A percentile compares a stretch with the other conserved stretches of the same genome.
Conservation (phyloP, 345 rosid genomes). For the Limnanthes douglasii region DNA sequence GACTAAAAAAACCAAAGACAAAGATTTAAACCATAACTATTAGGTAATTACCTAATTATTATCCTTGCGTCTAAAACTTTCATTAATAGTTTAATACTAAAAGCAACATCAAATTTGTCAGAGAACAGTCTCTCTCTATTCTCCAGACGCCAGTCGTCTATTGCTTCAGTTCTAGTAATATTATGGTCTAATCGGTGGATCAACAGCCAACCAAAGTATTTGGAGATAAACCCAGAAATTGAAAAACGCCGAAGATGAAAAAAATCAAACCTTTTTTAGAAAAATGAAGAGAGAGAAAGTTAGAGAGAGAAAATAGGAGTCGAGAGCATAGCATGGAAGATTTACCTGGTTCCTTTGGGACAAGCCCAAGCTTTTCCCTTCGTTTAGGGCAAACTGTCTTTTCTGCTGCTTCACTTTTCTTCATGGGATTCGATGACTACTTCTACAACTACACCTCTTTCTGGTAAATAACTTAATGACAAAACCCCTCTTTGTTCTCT, state of each 20-base stretch:
- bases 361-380: constrained; percentile 40
- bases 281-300: constrained; percentile 3
- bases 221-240: constrained; percentile 8
- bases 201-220: too few species aligned
- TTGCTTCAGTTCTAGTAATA: too few species aligned
- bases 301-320: constrained; percentile 2
- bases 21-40: too few species aligned
- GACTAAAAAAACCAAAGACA: too few species aligned
- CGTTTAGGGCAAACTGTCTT: constrained; percentile 40
- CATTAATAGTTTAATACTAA: too few species aligned
- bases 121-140: too few species aligned
- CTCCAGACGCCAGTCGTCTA: too few species aligned
- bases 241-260: not conserved
- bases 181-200: too few species aligned
- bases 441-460: constrained; percentile 47
- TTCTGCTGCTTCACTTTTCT: constrained; percentile 38
- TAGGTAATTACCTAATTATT: too few species aligned
- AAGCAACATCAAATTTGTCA: too few species aligned
- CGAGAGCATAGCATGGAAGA: constrained; percentile 18
- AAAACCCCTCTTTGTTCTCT: not conserved
- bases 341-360: constrained; percentile 29
- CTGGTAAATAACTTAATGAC: constrained; percentile 26
- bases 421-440: constrained; percentile 37
- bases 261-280: constrained; percentile 1
- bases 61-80: too few species aligned